Percentiles rank a stretch among this genome's conserved stretches.
These are phyloP conservation scores for Dipteronia dyeriana DNA, from an alignment of 345 rosid genomes.

Conservation along the genomic window DNA sequence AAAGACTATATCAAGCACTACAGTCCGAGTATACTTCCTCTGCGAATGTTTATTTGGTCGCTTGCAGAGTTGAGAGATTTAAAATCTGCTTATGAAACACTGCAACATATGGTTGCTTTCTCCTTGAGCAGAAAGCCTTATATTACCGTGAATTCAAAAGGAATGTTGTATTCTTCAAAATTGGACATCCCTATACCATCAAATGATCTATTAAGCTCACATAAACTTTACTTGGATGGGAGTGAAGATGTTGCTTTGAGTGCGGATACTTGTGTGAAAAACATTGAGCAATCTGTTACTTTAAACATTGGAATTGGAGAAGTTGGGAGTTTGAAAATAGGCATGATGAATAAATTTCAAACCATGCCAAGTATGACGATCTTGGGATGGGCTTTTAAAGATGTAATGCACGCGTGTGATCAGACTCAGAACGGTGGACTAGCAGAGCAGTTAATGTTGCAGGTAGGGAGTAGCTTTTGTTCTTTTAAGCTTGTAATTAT, in stretches of 20 bases:
- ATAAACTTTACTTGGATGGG: constrained; percentile 32
- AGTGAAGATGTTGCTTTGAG: constrained; percentile 26
- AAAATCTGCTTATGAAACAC: constrained; percentile 60
- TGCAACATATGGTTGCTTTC: constrained; percentile 76
- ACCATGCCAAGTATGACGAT: constrained; percentile 29
- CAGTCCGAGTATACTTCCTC: constrained; percentile 42
- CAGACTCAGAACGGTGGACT: constrained; percentile 48
- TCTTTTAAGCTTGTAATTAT: not conserved
- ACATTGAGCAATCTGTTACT: constrained; percentile 21
- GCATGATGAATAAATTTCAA: constrained; percentile 24
- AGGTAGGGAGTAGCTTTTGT: constrained; percentile 45
- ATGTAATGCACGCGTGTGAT: constrained; percentile 69
- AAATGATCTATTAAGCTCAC: constrained; percentile 39
- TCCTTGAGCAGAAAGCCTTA: constrained; percentile 37
- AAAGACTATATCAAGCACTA: constrained; percentile 61
- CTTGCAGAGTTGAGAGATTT: constrained; percentile 67
- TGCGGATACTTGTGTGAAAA: constrained; percentile 27
- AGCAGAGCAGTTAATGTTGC: constrained; percentile 71
- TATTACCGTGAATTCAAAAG: constrained; percentile 25
- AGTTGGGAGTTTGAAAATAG: constrained; percentile 22
- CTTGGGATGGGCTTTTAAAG: constrained; percentile 58
- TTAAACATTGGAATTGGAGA: constrained; percentile 27
- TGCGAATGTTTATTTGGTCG: constrained; percentile 64
- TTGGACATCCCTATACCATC: constrained; percentile 73
- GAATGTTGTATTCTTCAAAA: constrained; percentile 43